phyloP scores from a whole-genome alignment of 495 filamentous ascomycete genomes.

The Aspergillus olivimuriae region DNA sequence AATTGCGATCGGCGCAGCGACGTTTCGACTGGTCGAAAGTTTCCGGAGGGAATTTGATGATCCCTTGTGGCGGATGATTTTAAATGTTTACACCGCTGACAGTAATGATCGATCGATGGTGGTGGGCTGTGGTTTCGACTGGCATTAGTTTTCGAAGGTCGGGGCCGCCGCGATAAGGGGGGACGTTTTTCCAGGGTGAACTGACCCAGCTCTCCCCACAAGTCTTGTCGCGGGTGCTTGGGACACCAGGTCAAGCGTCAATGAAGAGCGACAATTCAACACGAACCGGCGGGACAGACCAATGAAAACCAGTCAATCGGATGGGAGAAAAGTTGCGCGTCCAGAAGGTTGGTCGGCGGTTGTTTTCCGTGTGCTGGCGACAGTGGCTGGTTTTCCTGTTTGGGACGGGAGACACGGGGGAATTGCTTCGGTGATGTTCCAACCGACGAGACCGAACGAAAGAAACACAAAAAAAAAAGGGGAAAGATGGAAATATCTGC shows the following conservation, averaged over 20 bases:
- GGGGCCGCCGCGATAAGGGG: constrained; percentile 2
- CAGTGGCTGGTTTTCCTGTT: too few relatives aligned
- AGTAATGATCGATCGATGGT: background rate
- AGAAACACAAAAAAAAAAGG: too few relatives aligned
- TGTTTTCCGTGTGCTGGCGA: too few relatives aligned
- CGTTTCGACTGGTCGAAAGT: constrained; percentile 5
- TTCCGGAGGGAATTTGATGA: constrained; percentile 2
- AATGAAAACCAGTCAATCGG: background rate
- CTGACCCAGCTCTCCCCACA: too few relatives aligned
- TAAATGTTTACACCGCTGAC: background rate
- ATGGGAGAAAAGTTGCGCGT: background rate
- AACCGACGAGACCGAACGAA: too few relatives aligned
- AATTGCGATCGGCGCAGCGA: constrained; percentile 12
- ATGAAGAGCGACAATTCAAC: background rate
- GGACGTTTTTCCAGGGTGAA: background rate
- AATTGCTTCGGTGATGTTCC: too few relatives aligned
- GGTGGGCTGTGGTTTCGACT: background rate
- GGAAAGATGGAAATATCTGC: too few relatives aligned
- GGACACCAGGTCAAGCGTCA: constrained; percentile 2
- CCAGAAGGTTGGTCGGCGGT: too few relatives aligned
- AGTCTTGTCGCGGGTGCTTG: background rate
- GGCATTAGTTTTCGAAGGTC: constrained; percentile 1
- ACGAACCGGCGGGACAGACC: background rate
- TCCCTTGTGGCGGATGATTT: background rate
- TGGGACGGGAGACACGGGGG: too few relatives aligned